Base-by-base conservation (phyloP, 2,329 filamentous ascomycete genomes). In the Phoma sp. region DNA sequence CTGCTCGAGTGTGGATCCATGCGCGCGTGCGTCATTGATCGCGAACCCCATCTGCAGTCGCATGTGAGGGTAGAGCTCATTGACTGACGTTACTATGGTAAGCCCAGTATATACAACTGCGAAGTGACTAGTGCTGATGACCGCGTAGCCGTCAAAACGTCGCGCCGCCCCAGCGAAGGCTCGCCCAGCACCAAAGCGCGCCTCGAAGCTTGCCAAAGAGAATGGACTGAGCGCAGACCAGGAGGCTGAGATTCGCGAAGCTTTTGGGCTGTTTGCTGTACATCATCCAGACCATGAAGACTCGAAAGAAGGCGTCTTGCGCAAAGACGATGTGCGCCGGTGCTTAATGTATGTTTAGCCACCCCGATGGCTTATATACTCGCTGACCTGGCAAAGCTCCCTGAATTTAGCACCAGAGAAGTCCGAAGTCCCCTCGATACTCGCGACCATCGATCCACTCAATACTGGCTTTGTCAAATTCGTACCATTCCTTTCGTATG, bases 181-280 rank as follows among this genome's bases (percentile, higher is more conserved):
- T 30, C 53, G 62, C 18, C 50, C 56, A 33, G 57, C 61, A 18
- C 43, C 60, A 1, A 69, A 70, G 51, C 89, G 90, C 59, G 87
- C 86, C 68, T 96, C 93, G 54, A 96, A 92, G 75, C 90, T 97
- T 66, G 93, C 93, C 25, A 93, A 93, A 77, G 92, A 96, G 71
- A 87, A 97, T 82, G 88, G 92, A 74, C 86, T 98, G 69, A 88
- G 86, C 12, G 89, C 87, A 33, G 86, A 89, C 60, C 89, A 97
- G 77, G 93, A 98, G 77, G 83, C 84, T 64, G 92, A 97, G 77
- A 96, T 99, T 71, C 87, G 86, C 67, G 93, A 97, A 75, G 93
- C 93, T 12, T 98, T 95, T 75, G 82, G 84, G 18, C 83, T 98
- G 7, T 99, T 98, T 74, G 80, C 75, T 42, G 60, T 75, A 7